Evolutionary conservation across 129 eudicot species (phyloP).

Genomic region (Mikania micrantha): DNA sequence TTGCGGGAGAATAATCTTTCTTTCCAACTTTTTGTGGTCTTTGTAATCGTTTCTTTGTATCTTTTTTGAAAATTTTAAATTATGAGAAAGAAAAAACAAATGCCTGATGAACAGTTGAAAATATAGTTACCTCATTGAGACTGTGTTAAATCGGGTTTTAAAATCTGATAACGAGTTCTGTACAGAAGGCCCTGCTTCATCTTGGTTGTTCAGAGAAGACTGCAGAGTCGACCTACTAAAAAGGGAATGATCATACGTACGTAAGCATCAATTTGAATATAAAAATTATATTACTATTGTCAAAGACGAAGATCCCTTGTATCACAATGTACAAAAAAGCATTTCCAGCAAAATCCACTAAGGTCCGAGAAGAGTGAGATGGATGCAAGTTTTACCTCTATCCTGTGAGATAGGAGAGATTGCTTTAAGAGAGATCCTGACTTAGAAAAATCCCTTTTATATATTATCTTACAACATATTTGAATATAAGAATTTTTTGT

Average conservation of each 20-base stretch:
- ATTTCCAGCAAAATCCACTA: too few relatives aligned
- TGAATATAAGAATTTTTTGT: too few relatives aligned
- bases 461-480: too few relatives aligned
- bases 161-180: slow-evolving; percentile 76
- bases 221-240: slow-evolving; percentile 46
- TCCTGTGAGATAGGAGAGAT: too few relatives aligned
- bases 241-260: not conserved
- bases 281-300: not conserved
- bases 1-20: slow-evolving; percentile 83
- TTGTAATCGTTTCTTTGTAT: slow-evolving; percentile 84
- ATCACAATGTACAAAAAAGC: too few relatives aligned
- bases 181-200: slow-evolving; percentile 84
- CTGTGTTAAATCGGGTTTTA: slow-evolving; percentile 65
- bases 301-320: too few relatives aligned
- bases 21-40: slow-evolving; percentile 91
- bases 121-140: slow-evolving; percentile 56
- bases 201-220: slow-evolving; percentile 56
- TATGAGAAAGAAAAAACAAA: not conserved
- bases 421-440: too few relatives aligned
- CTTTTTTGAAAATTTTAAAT: slow-evolving; percentile 23
- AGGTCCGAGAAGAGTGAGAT: too few relatives aligned
- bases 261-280: not conserved
- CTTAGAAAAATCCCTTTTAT: too few relatives aligned
- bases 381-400: too few relatives aligned
- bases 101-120: not conserved